Conservation (phyloP, 2,329 filamentous ascomycete genomes). For the Colletotrichum magnum region DNA sequence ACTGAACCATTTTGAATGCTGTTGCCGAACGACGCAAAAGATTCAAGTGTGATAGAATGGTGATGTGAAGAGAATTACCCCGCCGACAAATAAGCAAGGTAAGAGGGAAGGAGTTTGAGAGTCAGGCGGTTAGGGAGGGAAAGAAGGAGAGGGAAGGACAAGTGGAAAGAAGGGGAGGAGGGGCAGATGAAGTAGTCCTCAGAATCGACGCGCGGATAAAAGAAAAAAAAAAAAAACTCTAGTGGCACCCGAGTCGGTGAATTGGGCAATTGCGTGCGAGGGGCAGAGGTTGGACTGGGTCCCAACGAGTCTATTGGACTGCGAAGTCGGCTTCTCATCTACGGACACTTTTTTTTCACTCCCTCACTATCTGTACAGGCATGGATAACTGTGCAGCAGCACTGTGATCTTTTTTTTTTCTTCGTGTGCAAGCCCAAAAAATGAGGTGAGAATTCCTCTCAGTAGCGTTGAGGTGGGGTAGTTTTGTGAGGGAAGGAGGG, state of each 20-base stretch:
- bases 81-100: slow-evolving; percentile 34
- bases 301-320: slow-evolving; percentile 31
- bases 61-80: slow-evolving; percentile 28
- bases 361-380: too few relatives aligned
- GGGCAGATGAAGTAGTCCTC: slow-evolving; percentile 35
- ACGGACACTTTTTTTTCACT: slow-evolving; percentile 9
- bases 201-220: slow-evolving; percentile 12
- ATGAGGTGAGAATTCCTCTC: slow-evolving; percentile 29
- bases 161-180: slow-evolving; percentile 28
- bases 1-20: slow-evolving; percentile 71
- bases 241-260: slow-evolving; percentile 37
- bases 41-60: slow-evolving; percentile 30
- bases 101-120: slow-evolving; percentile 23
- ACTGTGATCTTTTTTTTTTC: slow-evolving; percentile 14
- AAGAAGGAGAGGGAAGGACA: slow-evolving; percentile 2
- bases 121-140: slow-evolving; percentile 28
- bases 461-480: too few relatives aligned
- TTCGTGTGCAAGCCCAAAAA: slow-evolving; percentile 3
- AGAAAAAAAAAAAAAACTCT: slow-evolving; percentile 37
- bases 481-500: slow-evolving; percentile 28
- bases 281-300: slow-evolving; percentile 35
- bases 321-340: slow-evolving; percentile 35
- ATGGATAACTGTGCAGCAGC: slow-evolving; percentile 10
- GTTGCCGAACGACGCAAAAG: slow-evolving; percentile 45
- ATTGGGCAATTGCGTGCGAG: slow-evolving; percentile 40